Evolutionary conservation across 208 protist species (phyloP).

Genomic region (Leishmania aethiopica): DNA sequence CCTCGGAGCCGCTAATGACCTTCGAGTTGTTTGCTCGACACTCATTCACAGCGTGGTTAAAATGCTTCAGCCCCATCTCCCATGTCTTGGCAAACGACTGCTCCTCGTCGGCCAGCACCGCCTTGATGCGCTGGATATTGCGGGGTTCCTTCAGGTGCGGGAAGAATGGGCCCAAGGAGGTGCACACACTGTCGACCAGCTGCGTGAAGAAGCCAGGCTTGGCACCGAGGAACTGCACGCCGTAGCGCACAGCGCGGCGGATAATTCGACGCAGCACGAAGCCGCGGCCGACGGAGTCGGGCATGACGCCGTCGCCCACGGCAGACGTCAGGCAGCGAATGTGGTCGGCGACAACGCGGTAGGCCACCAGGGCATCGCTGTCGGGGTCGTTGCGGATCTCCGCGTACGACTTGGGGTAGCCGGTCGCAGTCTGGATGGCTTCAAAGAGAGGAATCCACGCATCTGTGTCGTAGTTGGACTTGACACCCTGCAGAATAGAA

Average conservation of each 20-base stretch:
- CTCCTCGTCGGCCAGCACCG: conserved; percentile 96
- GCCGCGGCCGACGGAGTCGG: conserved; percentile 93
- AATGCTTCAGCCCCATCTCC: conserved; percentile 94
- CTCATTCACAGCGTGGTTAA: conserved; percentile 84
- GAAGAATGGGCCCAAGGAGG: conserved; percentile 93
- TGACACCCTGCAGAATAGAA: conserved; percentile 96
- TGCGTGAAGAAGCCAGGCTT: conserved; percentile 94
- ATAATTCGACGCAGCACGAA: conserved; percentile 98
- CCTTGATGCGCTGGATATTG: conserved; percentile 85
- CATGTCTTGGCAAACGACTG: conserved; percentile 96
- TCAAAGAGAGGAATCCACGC: conserved; percentile 97
- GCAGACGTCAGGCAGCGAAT: conserved; percentile 98
- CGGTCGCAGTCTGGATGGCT: conserved; percentile 95
- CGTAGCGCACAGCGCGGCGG: conserved; percentile 97
- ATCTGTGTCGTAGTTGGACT: conserved; percentile 99
- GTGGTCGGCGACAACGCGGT: conserved; percentile 99
- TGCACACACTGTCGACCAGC: conserved; percentile 93
- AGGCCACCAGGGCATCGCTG: conserved; percentile 95
- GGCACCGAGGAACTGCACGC: conserved; percentile 94
- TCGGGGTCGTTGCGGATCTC: conserved; percentile 80
- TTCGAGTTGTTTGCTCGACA: conserved; percentile 52
- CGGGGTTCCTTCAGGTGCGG: conserved; percentile 89
- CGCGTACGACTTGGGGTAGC: conserved; percentile 85
- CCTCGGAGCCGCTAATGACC: conserved; percentile 86
- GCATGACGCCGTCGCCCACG: conserved; percentile 97